Conservation (phyloP, 441 rosid species). For the Biscutella laevigata region DNA sequence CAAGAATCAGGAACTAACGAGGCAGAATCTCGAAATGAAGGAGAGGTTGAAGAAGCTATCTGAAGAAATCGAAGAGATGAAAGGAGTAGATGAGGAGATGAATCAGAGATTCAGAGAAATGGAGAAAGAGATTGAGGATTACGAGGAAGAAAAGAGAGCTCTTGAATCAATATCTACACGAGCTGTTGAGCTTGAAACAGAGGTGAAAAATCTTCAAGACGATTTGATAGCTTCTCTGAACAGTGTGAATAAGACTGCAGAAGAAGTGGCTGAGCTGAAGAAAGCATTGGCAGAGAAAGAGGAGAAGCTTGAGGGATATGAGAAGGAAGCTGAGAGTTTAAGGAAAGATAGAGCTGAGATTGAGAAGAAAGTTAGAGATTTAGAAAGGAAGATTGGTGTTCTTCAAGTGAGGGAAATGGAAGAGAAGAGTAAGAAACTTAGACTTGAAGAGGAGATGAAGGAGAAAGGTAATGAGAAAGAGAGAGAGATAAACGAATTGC, state of each 20-base stretch:
- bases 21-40: conserved; percentile 34
- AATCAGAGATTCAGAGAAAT: conserved; percentile 32
- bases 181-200: conserved; percentile 56
- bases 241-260: conserved; percentile 38
- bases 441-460: conserved; percentile 48
- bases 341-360: conserved; percentile 45
- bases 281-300: conserved; percentile 36
- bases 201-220: conserved; percentile 53
- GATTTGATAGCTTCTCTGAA: conserved; percentile 42
- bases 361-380: conserved; percentile 52
- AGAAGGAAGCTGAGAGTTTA: conserved; percentile 40
- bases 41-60: conserved; percentile 27
- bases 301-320: conserved; percentile 30
- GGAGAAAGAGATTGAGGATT: conserved; percentile 40
- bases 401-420: conserved; percentile 47
- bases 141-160: conserved; percentile 39
- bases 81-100: conserved; percentile 28
- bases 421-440: conserved; percentile 50
- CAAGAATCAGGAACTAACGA: conserved; percentile 34
- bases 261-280: conserved; percentile 39
- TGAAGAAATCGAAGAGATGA: conserved; percentile 36
- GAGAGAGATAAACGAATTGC: conserved; percentile 28
- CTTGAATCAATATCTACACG: conserved; percentile 42
- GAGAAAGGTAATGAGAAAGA: conserved; percentile 48
- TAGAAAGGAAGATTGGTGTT: conserved; percentile 55